phyloP scores from a whole-genome alignment of 306 rosid genomes.

The Urtica urens region DNA sequence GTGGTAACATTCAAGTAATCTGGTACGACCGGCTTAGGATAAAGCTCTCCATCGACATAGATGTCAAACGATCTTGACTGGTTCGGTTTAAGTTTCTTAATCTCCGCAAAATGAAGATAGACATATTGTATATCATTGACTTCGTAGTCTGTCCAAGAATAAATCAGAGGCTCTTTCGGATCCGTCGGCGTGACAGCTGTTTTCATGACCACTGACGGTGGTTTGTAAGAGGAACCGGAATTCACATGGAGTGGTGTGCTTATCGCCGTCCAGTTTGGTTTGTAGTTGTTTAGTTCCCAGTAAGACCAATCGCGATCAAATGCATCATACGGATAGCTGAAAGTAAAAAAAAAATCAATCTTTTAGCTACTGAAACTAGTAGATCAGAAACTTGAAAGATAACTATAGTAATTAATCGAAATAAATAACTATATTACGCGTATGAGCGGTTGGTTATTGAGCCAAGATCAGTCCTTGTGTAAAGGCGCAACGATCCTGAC shows the following conservation, averaged over 20 bases:
- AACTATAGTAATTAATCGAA: too few species aligned
- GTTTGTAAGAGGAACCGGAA: not conserved
- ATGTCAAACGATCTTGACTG: conserved; percentile 4
- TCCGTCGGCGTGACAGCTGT: conserved; percentile 1
- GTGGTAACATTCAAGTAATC: not conserved
- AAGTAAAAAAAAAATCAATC: not conserved
- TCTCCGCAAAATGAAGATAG: conserved; percentile 6
- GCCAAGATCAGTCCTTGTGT: conserved; percentile 5
- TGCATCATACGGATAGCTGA: conserved; percentile 15
- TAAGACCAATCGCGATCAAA: conserved; percentile 7
- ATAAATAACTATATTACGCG: conserved; percentile 7
- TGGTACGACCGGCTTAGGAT: not conserved
- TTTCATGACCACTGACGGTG: conserved; percentile 9
- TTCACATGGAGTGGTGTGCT: not conserved
- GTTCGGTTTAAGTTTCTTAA: not conserved
- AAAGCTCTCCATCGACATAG: not conserved
- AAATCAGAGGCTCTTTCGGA: not conserved
- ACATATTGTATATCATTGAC: not conserved
- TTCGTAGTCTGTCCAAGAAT: too few species aligned
- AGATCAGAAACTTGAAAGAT: too few species aligned
- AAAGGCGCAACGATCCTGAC: not conserved
- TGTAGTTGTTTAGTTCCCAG: not conserved
- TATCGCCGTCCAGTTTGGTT: not conserved
- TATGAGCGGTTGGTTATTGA: not conserved
- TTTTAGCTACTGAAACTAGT: too few species aligned